Evolutionary conservation across 768 basidiomycete genomes (phyloP).

Genomic region (Mycena leptocephala): DNA sequence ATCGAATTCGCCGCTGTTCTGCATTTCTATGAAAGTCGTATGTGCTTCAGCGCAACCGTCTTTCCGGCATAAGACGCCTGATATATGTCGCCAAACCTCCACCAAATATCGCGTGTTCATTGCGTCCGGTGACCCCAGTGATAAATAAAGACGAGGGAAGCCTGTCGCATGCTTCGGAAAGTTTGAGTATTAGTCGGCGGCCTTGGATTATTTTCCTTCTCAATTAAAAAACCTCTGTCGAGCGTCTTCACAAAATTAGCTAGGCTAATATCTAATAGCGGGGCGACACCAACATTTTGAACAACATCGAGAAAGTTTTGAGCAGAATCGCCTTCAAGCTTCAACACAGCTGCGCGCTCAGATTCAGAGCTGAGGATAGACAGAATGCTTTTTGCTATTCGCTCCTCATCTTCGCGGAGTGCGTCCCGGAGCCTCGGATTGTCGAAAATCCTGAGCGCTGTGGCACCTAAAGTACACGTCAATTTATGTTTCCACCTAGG

Average conservation of each 20-base stretch:
- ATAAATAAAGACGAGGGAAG: conserved; percentile 38
- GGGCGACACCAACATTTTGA: neutral
- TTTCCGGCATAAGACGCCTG: conserved; percentile 24
- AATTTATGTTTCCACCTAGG: neutral
- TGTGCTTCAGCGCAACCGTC: conserved; percentile 14
- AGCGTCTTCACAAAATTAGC: neutral
- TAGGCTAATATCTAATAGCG: neutral
- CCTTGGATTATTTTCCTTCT: conserved; percentile 3
- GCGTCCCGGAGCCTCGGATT: neutral
- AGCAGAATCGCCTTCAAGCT: neutral
- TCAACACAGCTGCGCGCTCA: neutral
- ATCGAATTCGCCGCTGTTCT: conserved; percentile 6
- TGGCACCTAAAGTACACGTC: neutral
- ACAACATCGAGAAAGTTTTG: conserved; percentile 18
- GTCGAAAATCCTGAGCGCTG: neutral
- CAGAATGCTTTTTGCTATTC: neutral
- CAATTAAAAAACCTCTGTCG: neutral
- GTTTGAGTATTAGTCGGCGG: conserved; percentile 32
- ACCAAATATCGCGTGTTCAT: conserved; percentile 18
- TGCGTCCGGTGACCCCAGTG: conserved; percentile 24
- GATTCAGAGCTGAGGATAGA: neutral
- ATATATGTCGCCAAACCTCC: conserved; percentile 43
- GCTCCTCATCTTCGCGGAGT: conserved; percentile 20
- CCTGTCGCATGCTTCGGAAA: conserved; percentile 30
- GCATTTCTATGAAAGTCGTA: conserved; percentile 1